These are phyloP conservation scores for Tulasnella sp. DNA, from an alignment of 768 basidiomycete species.

Conservation along the genomic window DNA sequence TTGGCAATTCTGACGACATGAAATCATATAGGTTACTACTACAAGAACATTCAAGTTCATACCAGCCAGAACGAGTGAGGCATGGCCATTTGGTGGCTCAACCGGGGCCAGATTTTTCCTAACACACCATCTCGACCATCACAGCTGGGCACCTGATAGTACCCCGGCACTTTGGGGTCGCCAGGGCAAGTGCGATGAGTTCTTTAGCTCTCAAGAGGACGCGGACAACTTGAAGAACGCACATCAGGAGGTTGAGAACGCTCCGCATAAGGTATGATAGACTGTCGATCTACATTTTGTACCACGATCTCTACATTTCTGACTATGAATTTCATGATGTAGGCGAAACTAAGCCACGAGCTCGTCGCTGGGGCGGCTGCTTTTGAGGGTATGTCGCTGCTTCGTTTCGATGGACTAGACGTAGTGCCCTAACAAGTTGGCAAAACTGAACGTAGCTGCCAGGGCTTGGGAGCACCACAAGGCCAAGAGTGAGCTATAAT, in stretches of 20 bases:
- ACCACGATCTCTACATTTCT: too few relatives aligned
- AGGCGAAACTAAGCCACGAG: slow-evolving; percentile 15
- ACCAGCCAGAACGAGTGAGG: background rate
- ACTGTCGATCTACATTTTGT: too few relatives aligned
- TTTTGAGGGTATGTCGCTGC: background rate
- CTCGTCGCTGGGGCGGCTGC: slow-evolving; percentile 17
- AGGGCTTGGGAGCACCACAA: slow-evolving; percentile 2
- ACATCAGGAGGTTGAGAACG: slow-evolving; percentile 8
- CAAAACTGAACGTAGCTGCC: background rate
- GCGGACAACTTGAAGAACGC: background rate
- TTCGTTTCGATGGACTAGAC: background rate
- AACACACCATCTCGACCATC: too few relatives aligned
- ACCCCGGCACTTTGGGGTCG: background rate
- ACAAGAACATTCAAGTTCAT: slow-evolving; percentile 8
- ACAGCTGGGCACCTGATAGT: background rate
- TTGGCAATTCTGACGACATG: background rate
- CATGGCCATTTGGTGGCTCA: too few relatives aligned
- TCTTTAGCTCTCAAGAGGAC: background rate
- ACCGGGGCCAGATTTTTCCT: too few relatives aligned
- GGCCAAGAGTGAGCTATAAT: background rate
- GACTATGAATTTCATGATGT: background rate
- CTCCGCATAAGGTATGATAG: slow-evolving; percentile 9
- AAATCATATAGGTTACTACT: background rate
- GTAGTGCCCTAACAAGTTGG: background rate
- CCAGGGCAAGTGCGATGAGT: background rate